Conservation (phyloP, 768 basidiomycete species). For the Kondoa malvinella region DNA sequence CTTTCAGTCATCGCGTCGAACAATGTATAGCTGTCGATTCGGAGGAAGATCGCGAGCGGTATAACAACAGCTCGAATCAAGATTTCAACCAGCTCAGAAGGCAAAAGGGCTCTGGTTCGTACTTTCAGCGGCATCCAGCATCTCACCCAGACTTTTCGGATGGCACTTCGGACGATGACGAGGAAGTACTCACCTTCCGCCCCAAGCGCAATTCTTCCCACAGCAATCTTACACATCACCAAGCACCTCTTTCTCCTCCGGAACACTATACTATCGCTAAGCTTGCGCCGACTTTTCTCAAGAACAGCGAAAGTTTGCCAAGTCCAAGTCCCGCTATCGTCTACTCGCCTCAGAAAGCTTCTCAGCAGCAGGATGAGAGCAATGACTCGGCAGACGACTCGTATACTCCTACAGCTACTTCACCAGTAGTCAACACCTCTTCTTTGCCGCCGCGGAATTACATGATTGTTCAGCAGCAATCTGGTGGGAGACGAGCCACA, state of each 20-base stretch:
- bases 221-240: slow-evolving; percentile 8
- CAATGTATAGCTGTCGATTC: slow-evolving; percentile 55
- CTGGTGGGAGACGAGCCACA: neutral
- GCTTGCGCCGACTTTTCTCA: slow-evolving; percentile 67
- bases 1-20: slow-evolving; percentile 94
- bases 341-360: slow-evolving; percentile 14
- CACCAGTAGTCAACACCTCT: neutral
- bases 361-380: no score
- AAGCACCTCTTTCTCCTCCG: slow-evolving; percentile 21
- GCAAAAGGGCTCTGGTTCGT: neutral
- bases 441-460: neutral
- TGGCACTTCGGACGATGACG: slow-evolving; percentile 25
- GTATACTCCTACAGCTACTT: neutral
- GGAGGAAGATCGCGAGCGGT: slow-evolving; percentile 25
- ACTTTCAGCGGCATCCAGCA: neutral
- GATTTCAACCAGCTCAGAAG: slow-evolving; percentile 1
- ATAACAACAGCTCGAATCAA: slow-evolving; percentile 7
- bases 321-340: slow-evolving; percentile 31
- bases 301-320: slow-evolving; percentile 42
- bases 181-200: slow-evolving; percentile 28
- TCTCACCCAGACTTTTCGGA: neutral
- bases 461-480: neutral
- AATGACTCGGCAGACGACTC: no score
- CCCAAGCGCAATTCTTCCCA: slow-evolving; percentile 18
- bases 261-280: slow-evolving; percentile 54